Conservation (phyloP, 805 yeast species). For the Ascoidea asiatica region DNA sequence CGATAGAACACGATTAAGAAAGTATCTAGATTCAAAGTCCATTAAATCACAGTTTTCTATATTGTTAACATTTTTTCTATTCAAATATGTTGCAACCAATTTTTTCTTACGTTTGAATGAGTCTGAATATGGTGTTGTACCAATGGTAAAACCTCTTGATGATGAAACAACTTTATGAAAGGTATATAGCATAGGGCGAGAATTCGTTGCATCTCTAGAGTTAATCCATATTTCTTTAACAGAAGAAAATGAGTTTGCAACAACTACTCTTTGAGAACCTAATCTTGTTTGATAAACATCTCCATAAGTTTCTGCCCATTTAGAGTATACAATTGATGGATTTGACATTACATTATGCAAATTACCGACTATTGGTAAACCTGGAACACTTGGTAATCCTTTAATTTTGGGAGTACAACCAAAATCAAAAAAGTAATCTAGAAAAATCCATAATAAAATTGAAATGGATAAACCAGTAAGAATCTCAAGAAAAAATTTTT, state of each 20-base stretch:
- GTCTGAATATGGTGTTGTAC: slow-evolving; percentile 47
- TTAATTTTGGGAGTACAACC: slow-evolving; percentile 19
- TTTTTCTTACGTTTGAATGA: slow-evolving; percentile 35
- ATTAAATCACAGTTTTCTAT: slow-evolving; percentile 19
- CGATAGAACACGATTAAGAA: slow-evolving; percentile 13
- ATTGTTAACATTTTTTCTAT: slow-evolving; percentile 20
- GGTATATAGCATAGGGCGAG: slow-evolving; percentile 54
- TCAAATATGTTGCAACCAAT: slow-evolving; percentile 28
- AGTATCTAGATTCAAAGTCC: slow-evolving; percentile 22
- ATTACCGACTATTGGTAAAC: slow-evolving; percentile 40
- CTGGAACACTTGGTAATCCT: slow-evolving; percentile 29
- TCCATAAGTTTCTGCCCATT: slow-evolving; percentile 31
- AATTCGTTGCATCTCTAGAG: slow-evolving; percentile 38
- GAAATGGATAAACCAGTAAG: too few species aligned
- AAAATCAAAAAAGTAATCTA: slow-evolving; percentile 12
- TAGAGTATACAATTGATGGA: slow-evolving; percentile 34
- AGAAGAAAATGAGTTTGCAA: slow-evolving; percentile 52
- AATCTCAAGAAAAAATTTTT: too few species aligned
- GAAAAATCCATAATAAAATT: slow-evolving; percentile 1
- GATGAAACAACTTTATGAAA: slow-evolving; percentile 50
- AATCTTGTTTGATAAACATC: slow-evolving; percentile 48
- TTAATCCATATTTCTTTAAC: slow-evolving; percentile 39
- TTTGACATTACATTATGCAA: slow-evolving; percentile 27
- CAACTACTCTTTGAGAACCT: slow-evolving; percentile 42
- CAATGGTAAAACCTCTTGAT: slow-evolving; percentile 46